phyloP scores from a whole-genome alignment of 2,329 filamentous ascomycete genomes.

The Salinomyces thailandicus region DNA sequence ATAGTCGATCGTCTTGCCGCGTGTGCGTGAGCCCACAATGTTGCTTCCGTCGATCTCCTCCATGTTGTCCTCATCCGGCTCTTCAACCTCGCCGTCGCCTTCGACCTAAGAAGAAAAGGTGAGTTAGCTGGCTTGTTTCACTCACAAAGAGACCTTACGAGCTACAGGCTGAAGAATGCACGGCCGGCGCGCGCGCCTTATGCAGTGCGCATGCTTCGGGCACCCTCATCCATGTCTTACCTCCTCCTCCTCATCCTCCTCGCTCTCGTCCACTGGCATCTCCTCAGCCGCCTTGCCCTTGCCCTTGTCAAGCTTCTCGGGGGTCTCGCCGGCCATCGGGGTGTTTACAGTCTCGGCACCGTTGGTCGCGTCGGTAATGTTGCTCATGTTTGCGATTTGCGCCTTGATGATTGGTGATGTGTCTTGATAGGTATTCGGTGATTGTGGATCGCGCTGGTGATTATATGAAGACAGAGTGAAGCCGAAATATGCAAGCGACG shows the following conservation, averaged over 20 bases:
- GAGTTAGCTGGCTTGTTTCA: too few relatives aligned
- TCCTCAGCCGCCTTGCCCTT: conserved; percentile 73
- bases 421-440: background rate
- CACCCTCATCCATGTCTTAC: conserved; percentile 11
- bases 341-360: conserved; percentile 17
- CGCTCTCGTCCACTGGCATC: conserved; percentile 58
- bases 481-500: too few relatives aligned
- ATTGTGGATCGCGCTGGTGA: too few relatives aligned
- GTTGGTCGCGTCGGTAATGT: conserved; percentile 5
- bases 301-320: conserved; percentile 54
- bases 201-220: too few relatives aligned
- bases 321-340: conserved; percentile 29
- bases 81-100: conserved; percentile 42
- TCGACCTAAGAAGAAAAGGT: conserved; percentile 4
- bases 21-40: conserved; percentile 77
- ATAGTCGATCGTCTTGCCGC: conserved; percentile 86
- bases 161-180: too few relatives aligned
- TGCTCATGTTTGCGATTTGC: conserved; percentile 19
- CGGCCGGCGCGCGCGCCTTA: too few relatives aligned
- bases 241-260: conserved; percentile 37
- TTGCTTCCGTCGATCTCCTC: conserved; percentile 86
- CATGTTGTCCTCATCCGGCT: conserved; percentile 70
- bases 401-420: conserved; percentile 1
- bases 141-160: too few relatives aligned
- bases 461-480: too few relatives aligned